Base-by-base conservation (phyloP, 1,284 basidiomycete genomes). In the Cryptococcus sp. region DNA sequence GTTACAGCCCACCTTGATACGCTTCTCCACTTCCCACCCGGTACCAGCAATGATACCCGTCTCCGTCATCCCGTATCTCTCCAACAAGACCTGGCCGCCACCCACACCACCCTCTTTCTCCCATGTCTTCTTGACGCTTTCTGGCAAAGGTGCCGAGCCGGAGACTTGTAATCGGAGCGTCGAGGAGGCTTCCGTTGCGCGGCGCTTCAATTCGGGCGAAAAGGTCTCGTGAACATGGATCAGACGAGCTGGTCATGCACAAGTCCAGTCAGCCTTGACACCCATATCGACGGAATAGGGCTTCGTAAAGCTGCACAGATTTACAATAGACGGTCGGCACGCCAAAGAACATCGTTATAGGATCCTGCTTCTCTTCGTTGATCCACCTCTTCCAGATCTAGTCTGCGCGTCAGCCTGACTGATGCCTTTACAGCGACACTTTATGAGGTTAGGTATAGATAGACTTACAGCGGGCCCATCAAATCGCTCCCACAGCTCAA, bases 21-120 rank as follows among this genome's bases (percentile, higher is more conserved):
- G 57, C 45, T 69, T 65, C 43, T 66, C 58, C 17, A 61, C 55
- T 46, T 73, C 70, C 64, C 74, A 70, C 5, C 75, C 74, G 23
- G 70, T 73, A 4, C 65, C 65, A 10, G 75, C 65, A 50, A 75
- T 74, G 62, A 77, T 70, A 0, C 73, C 72, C 40, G 74, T 76
- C 61, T 77, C 75, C 6, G 70, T 77, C 75, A 77, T 77, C 15
- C 75, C 75, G 53, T 77, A 77, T 40, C 75, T 63, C 57, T 76
- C 73, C 4, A 77, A 58, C 25, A 76, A 50, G 1, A 73, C 63
- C 58, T 69, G 66, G 1, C 75, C 74, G 16, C 75, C 75, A 22
- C 73, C 71, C 20, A 76, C 64, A 6, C 67, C 64, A 52, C 62
- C 63, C 37, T 61, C 54, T 17, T 55, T 44, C 54, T 70, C 67